A percentile compares a stretch with the other conserved stretches of the same genome.
Conservation (phyloP, 345 rosid species). For the Lepidium didymum region DNA sequence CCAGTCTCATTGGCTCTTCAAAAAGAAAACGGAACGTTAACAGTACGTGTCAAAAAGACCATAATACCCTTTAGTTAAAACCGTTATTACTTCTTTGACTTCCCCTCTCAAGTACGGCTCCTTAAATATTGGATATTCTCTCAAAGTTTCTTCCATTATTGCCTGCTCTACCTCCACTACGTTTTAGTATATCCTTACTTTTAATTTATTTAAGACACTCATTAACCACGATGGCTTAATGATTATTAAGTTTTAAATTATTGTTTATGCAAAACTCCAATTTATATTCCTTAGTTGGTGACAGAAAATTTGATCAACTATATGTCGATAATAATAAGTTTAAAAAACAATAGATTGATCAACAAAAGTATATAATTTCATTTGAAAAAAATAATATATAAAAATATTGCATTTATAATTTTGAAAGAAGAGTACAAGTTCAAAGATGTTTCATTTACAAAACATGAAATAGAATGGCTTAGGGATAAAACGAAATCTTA, state of each 20-base stretch:
- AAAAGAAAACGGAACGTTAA: slow-evolving; percentile 15
- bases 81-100: slow-evolving; percentile 16
- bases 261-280: not conserved
- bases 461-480: too few species aligned
- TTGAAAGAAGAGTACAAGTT: too few species aligned
- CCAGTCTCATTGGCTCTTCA: slow-evolving; percentile 4
- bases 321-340: too few species aligned
- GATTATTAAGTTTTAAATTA: not conserved
- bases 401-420: too few species aligned
- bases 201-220: not conserved
- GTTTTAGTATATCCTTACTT: not conserved
- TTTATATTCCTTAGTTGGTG: not conserved
- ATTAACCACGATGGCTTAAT: not conserved
- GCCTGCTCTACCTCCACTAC: slow-evolving; percentile 11
- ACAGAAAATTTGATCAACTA: not conserved
- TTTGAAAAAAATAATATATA: too few species aligned
- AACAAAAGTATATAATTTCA: too few species aligned
- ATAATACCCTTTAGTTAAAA: not conserved
- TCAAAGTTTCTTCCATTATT: slow-evolving; percentile 17
- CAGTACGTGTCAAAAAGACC: not conserved
- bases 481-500: too few species aligned
- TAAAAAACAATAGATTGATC: too few species aligned
- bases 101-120: slow-evolving; percentile 15
- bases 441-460: too few species aligned
- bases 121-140: not conserved